A percentile compares a stretch with the other conserved stretches of the same genome.
Conservation (phyloP, 2,329 filamentous ascomycete genomes). For the Colletotrichum sidae region DNA sequence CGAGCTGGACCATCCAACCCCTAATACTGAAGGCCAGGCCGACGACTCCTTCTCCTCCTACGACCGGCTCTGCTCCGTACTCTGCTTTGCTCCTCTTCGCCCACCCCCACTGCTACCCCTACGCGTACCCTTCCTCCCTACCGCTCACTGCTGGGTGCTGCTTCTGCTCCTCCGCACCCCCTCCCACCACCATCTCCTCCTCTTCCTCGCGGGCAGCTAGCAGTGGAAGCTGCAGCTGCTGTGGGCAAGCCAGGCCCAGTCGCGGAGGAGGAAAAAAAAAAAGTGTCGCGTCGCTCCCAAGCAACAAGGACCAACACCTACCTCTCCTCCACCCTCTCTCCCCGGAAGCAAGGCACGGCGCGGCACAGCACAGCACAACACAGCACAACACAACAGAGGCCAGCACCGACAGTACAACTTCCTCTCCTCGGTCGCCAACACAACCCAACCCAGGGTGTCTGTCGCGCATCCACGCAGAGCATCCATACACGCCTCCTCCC, state of each 20-base stretch:
- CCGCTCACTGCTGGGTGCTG: conserved; percentile 12
- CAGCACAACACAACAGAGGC: conserved; percentile 13
- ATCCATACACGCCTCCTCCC: conserved; percentile 40
- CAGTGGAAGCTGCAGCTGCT: conserved; percentile 20
- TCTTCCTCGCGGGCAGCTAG: conserved; percentile 19
- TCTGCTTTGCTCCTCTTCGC: conserved; percentile 11
- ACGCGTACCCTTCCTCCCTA: conserved; percentile 34
- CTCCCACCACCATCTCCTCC: conserved; percentile 22
- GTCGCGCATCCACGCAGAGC: conserved; percentile 36
- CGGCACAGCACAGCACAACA: conserved; percentile 8
- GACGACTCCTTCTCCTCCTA: conserved; percentile 20
- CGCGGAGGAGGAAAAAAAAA: conserved; percentile 1
- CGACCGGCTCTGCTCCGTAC: neutral
- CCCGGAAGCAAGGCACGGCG: neutral
- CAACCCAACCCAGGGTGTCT: conserved; percentile 33
- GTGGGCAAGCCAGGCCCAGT: conserved; percentile 19
- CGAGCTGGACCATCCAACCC: conserved; percentile 7
- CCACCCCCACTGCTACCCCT: conserved; percentile 27
- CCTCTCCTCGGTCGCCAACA: conserved; percentile 5
- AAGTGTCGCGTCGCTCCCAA: conserved; percentile 22
- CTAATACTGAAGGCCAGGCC: conserved; percentile 1
- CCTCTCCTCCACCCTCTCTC: neutral
- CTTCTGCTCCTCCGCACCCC: conserved; percentile 34
- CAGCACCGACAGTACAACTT: no score
- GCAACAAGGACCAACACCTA: conserved; percentile 23